A percentile compares a stretch with the other conserved stretches of the same genome.
Evolutionary conservation across 2,329 filamentous ascomycete genomes (phyloP).

Genomic region (Paramyrothecium sp.): DNA sequence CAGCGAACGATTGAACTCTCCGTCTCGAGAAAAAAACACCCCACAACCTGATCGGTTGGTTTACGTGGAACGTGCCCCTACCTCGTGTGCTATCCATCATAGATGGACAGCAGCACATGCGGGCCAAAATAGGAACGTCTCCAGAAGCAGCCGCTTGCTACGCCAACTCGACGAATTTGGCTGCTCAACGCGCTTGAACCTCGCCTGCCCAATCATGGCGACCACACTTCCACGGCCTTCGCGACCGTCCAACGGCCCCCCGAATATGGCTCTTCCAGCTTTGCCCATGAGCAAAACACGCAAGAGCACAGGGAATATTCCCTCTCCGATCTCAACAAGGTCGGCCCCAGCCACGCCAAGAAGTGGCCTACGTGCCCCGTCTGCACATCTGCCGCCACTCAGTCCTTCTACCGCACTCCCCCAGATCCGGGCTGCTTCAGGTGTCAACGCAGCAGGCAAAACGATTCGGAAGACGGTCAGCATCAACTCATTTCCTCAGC

Average conservation of each 20-base stretch:
- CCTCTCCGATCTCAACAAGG: conserved; percentile 34
- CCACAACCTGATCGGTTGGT: no score
- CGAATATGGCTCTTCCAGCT: conserved; percentile 69
- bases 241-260: conserved; percentile 67
- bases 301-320: conserved; percentile 57
- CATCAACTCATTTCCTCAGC: conserved; percentile 91
- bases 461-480: conserved; percentile 84
- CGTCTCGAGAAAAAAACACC: no score
- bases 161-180: background rate
- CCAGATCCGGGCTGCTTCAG: conserved; percentile 53
- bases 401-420: conserved; percentile 55
- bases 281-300: conserved; percentile 72
- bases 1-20: no score
- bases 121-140: no score
- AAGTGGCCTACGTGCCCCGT: conserved; percentile 59
- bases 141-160: background rate
- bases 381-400: conserved; percentile 50
- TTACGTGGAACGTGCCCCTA: no score
- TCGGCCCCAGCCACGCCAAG: conserved; percentile 49
- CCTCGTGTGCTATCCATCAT: no score
- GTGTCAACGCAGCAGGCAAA: conserved; percentile 60
- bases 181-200: background rate
- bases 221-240: conserved; percentile 66
- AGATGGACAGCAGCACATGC: no score
- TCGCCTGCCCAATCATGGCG: conserved; percentile 19